Base-by-base conservation (phyloP, 441 rosid species). In the Geranium incanum region DNA sequence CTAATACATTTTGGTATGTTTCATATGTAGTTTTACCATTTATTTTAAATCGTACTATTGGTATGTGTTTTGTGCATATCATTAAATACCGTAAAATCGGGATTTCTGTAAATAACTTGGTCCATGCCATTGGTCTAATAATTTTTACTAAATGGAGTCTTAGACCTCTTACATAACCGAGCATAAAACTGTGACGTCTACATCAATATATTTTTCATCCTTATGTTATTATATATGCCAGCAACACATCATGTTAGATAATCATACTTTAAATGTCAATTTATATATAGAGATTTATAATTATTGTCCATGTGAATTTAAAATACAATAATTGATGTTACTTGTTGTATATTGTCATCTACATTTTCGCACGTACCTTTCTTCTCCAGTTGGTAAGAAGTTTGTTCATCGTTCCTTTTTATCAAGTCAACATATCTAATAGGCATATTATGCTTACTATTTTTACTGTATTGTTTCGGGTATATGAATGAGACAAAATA, bases 61-160 rank as follows among this genome's bases (percentile, higher is more conserved):
- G 6, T 63, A 18, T 15, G 12, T 52, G 16, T 48, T n/a, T 45
- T 5, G 41, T 57, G 84, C 88, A 93, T 97, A 84, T 84, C 91
- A 67, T 83, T 64, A 66, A 75, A 67, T 66, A 78, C 74, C 38
- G 65, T 89, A 71, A 88, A 86, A 81, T 68, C 72, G 65, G 85
- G 80, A 91, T 93, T 74, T 64, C 80, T 69, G 77, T 85, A 21
- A 59, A 83, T 74, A 87, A 87, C 80, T 78, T 88, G 87, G 81
- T 81, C 75, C 88, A 93, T n/a, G 92, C 90, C 57, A 64, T 85
- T 75, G 80, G 84, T 67, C 33, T 93, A 74, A 78, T 87, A 73
- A 36, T 81, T 75, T 89, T 91, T 84, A 72, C 97, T 70, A 16
- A 87, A 68, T 93, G 96, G 95, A 90, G 93, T 66, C 79, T 91